Evolutionary conservation across 768 basidiomycete species (phyloP).

Genomic region (Clitopilus passeckerianus): DNA sequence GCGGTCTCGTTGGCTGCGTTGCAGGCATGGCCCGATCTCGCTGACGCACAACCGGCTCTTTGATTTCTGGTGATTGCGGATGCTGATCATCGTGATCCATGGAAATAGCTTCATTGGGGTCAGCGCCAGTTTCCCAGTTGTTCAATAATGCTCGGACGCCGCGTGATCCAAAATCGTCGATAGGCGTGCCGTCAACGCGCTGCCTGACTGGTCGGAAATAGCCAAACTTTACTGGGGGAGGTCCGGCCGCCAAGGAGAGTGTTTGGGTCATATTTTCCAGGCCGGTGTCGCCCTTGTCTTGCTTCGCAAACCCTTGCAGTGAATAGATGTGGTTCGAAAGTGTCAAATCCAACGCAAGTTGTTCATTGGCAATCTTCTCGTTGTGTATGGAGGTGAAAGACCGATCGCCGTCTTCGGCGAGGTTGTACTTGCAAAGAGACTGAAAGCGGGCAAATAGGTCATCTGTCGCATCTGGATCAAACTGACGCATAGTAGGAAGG

Average conservation of each 20-base stretch:
- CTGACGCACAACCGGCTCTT: neutral
- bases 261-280: conserved; percentile 57
- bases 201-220: conserved; percentile 50
- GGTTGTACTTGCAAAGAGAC: conserved; percentile 36
- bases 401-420: conserved; percentile 30
- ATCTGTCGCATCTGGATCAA: conserved; percentile 31
- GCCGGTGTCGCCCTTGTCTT: conserved; percentile 20
- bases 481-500: conserved; percentile 32
- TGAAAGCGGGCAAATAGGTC: conserved; percentile 31
- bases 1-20: conserved; percentile 4
- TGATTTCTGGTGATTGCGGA: neutral
- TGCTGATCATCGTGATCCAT: conserved; percentile 35
- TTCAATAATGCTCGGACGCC: conserved; percentile 62
- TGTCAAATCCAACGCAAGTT: conserved; percentile 58
- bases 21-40: neutral
- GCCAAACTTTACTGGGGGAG: conserved; percentile 56
- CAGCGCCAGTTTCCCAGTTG: conserved; percentile 60
- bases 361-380: conserved; percentile 53
- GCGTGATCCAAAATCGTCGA: conserved; percentile 23
- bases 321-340: conserved; percentile 58
- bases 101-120: conserved; percentile 47
- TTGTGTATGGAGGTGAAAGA: conserved; percentile 34
- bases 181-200: conserved; percentile 17
- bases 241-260: conserved; percentile 50
- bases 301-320: conserved; percentile 29